Conservation (phyloP, 1,284 basidiomycete species). For the Boletellus deceptivus region DNA sequence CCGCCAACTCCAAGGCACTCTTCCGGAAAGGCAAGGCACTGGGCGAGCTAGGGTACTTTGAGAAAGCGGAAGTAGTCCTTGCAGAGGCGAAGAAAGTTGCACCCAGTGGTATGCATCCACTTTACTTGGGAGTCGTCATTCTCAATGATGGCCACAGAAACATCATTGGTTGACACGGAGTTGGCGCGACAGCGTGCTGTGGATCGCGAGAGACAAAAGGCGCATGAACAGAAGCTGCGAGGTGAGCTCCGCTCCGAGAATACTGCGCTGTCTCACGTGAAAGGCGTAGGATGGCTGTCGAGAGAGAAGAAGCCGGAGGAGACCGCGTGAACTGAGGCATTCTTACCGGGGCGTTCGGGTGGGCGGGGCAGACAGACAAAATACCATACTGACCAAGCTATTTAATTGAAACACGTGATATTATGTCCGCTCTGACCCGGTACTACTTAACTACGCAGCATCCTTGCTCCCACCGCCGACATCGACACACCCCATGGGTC, state of each 20-base stretch:
- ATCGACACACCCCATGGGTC: conserved; percentile 22
- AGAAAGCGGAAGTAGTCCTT: conserved; percentile 64
- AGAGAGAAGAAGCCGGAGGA: conserved; percentile 33
- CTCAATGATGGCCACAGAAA: conserved; percentile 42
- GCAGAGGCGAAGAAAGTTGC: conserved; percentile 62
- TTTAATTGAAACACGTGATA: conserved; percentile 16
- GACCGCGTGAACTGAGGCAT: conserved; percentile 5
- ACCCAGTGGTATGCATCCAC: conserved; percentile 45
- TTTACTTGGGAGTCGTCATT: not conserved
- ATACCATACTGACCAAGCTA: conserved; percentile 15
- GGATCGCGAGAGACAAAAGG: conserved; percentile 65
- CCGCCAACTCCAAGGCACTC: conserved; percentile 70
- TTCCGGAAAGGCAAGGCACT: conserved; percentile 79
- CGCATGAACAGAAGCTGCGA: conserved; percentile 68
- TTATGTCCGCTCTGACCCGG: not conserved
- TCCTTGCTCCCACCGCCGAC: not conserved
- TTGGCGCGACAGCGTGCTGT: conserved; percentile 53
- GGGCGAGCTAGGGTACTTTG: conserved; percentile 69
- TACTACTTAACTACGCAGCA: conserved; percentile 10
- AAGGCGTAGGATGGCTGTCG: conserved; percentile 38
- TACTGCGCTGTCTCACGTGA: conserved; percentile 1
- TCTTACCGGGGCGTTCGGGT: not conserved
- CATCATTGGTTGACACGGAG: conserved; percentile 56
- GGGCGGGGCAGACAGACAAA: conserved; percentile 7
- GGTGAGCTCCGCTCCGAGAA: conserved; percentile 39